Conservation (phyloP, 352 stramenopile species). For the Aphanomyces astaci region DNA sequence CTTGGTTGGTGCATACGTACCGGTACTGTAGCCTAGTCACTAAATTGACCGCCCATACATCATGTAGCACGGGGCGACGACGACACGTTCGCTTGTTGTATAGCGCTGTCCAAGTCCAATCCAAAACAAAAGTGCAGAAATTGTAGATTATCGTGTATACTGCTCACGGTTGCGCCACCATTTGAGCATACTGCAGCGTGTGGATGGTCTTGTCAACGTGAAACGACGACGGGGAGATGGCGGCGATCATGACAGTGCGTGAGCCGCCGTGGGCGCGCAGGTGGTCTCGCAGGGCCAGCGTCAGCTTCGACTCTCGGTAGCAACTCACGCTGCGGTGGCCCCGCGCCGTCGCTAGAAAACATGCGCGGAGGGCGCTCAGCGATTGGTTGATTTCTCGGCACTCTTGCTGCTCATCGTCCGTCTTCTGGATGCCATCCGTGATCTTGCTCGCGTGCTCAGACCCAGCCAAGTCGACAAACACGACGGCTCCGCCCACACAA, state of each 20-base stretch:
- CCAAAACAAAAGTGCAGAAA: too few relatives aligned
- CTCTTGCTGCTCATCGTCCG: too few relatives aligned
- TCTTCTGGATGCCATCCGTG: conserved; percentile 13
- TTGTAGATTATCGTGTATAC: too few relatives aligned
- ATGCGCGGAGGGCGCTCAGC: too few relatives aligned
- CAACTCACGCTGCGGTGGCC: background rate
- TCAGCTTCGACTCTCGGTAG: conserved; percentile 18
- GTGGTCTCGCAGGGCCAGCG: conserved; percentile 11
- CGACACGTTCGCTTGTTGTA: too few relatives aligned
- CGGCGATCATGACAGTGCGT: conserved; percentile 9
- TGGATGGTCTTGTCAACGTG: background rate
- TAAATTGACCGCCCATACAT: too few relatives aligned
- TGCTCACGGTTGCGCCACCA: too few relatives aligned
- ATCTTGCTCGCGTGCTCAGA: conserved; percentile 42
- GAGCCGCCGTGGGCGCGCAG: background rate
- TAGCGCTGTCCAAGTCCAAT: too few relatives aligned
- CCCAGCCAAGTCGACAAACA: conserved; percentile 45
- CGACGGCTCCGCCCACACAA: conserved; percentile 31
- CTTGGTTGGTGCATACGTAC: too few relatives aligned
- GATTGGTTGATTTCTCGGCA: too few relatives aligned
- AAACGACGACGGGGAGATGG: conserved; percentile 3
- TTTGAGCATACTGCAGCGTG: conserved; percentile 12
- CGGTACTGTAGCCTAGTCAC: too few relatives aligned
- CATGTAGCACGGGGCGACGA: too few relatives aligned
- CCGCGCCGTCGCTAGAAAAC: conserved; percentile 1